Evolutionary conservation across 805 yeast genomes (phyloP).

Genomic region (Yamadazyma takamatsuzukensis): DNA sequence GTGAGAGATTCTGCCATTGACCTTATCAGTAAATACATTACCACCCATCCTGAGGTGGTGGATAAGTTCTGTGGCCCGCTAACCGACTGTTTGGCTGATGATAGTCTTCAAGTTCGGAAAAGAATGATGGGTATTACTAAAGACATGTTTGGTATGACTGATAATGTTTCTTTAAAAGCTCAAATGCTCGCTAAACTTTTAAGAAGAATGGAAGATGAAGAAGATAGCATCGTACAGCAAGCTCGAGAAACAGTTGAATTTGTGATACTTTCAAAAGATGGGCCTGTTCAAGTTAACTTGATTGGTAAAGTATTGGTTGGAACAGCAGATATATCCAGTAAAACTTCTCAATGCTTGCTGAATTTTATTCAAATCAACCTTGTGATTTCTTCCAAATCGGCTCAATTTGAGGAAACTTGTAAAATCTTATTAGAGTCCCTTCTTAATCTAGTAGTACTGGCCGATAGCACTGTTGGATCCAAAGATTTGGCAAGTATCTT

Average conservation of each 20-base stretch:
- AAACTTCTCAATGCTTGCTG: too few relatives aligned
- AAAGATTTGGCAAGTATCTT: background rate
- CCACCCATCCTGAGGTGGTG: constrained; percentile 40
- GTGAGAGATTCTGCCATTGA: constrained; percentile 78
- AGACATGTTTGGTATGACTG: constrained; percentile 39
- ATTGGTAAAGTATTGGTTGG: too few relatives aligned
- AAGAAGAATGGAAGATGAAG: constrained; percentile 65
- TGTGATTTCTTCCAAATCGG: constrained; percentile 1
- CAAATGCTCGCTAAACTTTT: constrained; percentile 51
- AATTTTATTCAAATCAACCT: too few relatives aligned
- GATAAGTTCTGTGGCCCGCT: constrained; percentile 49
- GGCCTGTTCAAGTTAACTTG: too few relatives aligned
- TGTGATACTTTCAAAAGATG: too few relatives aligned
- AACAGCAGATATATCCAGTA: too few relatives aligned
- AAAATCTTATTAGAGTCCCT: too few relatives aligned
- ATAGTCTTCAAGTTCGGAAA: constrained; percentile 61
- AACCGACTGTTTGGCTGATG: constrained; percentile 50
- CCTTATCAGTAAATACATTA: constrained; percentile 49
- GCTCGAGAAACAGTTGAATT: too few relatives aligned
- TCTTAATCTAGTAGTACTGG: too few relatives aligned
- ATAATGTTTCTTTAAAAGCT: constrained; percentile 27
- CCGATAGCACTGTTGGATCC: background rate
- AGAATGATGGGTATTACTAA: constrained; percentile 53
- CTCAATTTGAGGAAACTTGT: background rate
- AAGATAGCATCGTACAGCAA: constrained; percentile 38